Evolutionary conservation across 768 basidiomycete species (phyloP).

Genomic region (Sporobolomyces pararoseus): DNA sequence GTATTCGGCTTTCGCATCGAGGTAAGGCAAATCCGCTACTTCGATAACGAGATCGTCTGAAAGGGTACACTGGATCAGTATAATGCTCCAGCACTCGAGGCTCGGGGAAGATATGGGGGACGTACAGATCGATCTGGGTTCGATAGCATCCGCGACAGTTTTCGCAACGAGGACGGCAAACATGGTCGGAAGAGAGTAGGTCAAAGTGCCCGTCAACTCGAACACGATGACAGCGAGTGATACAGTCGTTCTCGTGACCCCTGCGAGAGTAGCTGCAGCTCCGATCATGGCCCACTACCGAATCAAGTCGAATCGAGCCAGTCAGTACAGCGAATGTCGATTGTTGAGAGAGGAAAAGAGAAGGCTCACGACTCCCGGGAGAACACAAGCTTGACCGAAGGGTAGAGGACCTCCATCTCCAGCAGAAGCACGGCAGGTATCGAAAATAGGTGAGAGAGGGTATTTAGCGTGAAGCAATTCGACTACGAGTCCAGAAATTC

Average conservation of each 20-base stretch:
- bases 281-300: constrained; percentile 55
- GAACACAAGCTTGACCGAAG: constrained; percentile 58
- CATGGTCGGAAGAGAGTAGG: constrained; percentile 88
- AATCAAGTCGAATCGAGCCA: neutral
- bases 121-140: constrained; percentile 85
- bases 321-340: constrained; percentile 79
- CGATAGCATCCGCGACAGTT: constrained; percentile 79
- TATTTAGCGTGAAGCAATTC: constrained; percentile 68
- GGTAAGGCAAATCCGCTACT: constrained; percentile 80
- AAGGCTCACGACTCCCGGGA: constrained; percentile 60
- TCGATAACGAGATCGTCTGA: constrained; percentile 79
- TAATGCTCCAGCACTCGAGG: neutral
- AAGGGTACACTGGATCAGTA: neutral
- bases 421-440: constrained; percentile 60
- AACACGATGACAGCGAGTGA: constrained; percentile 95
- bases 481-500: constrained; percentile 74
- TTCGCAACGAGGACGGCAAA: constrained; percentile 77
- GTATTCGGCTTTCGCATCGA: constrained; percentile 86
- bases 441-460: constrained; percentile 63
- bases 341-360: neutral
- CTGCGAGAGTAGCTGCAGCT: constrained; percentile 86
- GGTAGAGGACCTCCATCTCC: constrained; percentile 49
- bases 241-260: constrained; percentile 90
- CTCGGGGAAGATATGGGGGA: neutral
- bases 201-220: constrained; percentile 70